These are phyloP conservation scores for Hygrocybe coccinea DNA, from an alignment of 768 basidiomycete species.

Conservation along the genomic window DNA sequence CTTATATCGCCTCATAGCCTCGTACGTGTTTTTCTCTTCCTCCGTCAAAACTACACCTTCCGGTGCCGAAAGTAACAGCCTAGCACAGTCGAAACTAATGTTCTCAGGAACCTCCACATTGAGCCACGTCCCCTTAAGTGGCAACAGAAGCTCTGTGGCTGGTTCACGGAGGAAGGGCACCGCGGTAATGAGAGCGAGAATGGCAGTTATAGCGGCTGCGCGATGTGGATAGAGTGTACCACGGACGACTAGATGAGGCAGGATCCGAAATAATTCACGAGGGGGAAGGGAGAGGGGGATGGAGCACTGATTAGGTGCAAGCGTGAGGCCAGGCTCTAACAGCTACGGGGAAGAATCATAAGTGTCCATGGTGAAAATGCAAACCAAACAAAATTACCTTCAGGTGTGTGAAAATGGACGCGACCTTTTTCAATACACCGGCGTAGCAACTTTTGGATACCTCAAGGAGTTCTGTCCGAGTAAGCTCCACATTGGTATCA, in stretches of 20 bases:
- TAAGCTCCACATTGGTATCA: slow-evolving; percentile 24
- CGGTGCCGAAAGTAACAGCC: slow-evolving; percentile 17
- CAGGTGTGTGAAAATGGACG: slow-evolving; percentile 22
- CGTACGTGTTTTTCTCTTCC: slow-evolving; percentile 16
- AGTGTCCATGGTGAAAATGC: not conserved
- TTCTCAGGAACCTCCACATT: slow-evolving; percentile 24
- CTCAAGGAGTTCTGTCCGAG: slow-evolving; percentile 25
- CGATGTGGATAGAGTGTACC: slow-evolving; percentile 24
- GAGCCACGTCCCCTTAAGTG: slow-evolving; percentile 23
- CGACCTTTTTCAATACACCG: slow-evolving; percentile 23
- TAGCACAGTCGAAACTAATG: slow-evolving; percentile 26
- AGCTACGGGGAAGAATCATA: slow-evolving; percentile 11
- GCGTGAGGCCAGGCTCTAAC: slow-evolving; percentile 18
- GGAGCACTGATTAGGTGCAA: slow-evolving; percentile 21
- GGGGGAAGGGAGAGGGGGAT: slow-evolving; percentile 20
- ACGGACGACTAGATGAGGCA: slow-evolving; percentile 26
- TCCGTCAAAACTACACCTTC: slow-evolving; percentile 17
- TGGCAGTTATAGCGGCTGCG: slow-evolving; percentile 21
- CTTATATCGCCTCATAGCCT: slow-evolving; percentile 24
- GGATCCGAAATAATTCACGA: slow-evolving; percentile 20
- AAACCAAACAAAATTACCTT: slow-evolving; percentile 13
- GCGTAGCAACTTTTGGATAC: slow-evolving; percentile 25
- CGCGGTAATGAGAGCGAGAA: slow-evolving; percentile 20
- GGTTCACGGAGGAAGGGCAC: slow-evolving; percentile 24
- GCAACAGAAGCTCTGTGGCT: slow-evolving; percentile 16